These are phyloP conservation scores for Cornus kousa DNA, from an alignment of 148 eudicot genomes.

Conservation along the genomic window DNA sequence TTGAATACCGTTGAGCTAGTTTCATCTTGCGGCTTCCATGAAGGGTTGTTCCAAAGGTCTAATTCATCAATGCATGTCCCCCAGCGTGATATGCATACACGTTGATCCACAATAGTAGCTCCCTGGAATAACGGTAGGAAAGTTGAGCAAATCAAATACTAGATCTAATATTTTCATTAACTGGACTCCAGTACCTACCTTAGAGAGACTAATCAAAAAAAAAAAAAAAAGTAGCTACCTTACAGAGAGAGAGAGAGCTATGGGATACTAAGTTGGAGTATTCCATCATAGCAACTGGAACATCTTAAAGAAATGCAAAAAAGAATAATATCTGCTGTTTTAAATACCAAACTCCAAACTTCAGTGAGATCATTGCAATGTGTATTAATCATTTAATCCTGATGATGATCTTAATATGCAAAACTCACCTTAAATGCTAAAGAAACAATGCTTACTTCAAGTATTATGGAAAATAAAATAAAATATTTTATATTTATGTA, in stretches of 20 bases:
- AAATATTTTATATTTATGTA: too few species aligned
- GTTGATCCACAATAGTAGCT: conserved; percentile 31
- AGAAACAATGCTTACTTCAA: not conserved
- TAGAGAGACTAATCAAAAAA: not conserved
- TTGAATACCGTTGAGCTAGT: conserved; percentile 9
- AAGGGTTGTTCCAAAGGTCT: conserved; percentile 14
- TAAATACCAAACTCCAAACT: too few species aligned
- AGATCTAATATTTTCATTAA: too few species aligned
- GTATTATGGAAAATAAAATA: not conserved
- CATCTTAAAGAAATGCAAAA: not conserved
- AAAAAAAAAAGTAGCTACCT: too few species aligned
- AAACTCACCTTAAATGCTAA: not conserved
- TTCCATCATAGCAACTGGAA: not conserved
- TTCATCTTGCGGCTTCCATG: conserved; percentile 3
- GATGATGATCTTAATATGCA: too few species aligned
- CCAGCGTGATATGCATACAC: conserved; percentile 23
- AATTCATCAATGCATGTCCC: conserved; percentile 28
- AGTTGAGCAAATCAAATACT: not conserved
- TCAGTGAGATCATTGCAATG: too few species aligned
- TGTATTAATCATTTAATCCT: too few species aligned
- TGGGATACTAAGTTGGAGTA: too few species aligned
- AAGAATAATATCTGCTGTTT: too few species aligned
- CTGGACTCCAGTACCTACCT: not conserved
- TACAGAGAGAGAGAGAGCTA: not conserved
- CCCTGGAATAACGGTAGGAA: conserved; percentile 26